Evolutionary conservation across 345 rosid genomes (phyloP).

Genomic region (Eucalyptus guilfoylei): DNA sequence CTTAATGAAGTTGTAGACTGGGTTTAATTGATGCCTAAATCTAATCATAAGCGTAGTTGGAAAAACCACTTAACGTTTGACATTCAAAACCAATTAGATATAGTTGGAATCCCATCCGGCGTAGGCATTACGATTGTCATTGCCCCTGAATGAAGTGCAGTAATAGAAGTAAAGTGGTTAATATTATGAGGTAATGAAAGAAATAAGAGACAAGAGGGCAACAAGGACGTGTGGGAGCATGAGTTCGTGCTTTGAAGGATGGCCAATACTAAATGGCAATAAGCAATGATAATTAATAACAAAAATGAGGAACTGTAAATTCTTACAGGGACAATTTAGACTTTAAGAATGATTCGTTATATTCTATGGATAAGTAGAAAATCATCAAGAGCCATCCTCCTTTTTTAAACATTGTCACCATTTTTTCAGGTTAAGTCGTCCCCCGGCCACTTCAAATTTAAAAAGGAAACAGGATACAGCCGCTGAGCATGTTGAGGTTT

Average conservation of each 20-base stretch:
- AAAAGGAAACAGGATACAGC: slow-evolving; percentile 55
- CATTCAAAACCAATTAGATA: not conserved
- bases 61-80: not conserved
- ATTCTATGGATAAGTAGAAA: not conserved
- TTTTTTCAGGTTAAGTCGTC: slow-evolving; percentile 48
- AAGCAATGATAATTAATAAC: not conserved
- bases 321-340: not conserved
- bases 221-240: not conserved
- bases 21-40: not conserved
- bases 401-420: not conserved
- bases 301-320: not conserved
- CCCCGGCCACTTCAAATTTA: slow-evolving; percentile 26
- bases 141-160: not conserved
- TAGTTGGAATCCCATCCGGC: not conserved
- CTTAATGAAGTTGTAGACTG: not conserved
- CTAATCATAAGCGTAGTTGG: not conserved
- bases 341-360: not conserved
- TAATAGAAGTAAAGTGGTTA: not conserved
- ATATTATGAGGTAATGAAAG: not conserved
- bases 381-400: not conserved
- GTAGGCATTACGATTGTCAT: not conserved
- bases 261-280: not conserved
- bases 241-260: not conserved
- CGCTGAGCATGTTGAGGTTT: slow-evolving; percentile 40
- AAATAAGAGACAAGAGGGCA: not conserved